These are phyloP conservation scores for Colletotrichum tanaceti DNA, from an alignment of 2,329 filamentous ascomycete genomes.

Conservation along the genomic window DNA sequence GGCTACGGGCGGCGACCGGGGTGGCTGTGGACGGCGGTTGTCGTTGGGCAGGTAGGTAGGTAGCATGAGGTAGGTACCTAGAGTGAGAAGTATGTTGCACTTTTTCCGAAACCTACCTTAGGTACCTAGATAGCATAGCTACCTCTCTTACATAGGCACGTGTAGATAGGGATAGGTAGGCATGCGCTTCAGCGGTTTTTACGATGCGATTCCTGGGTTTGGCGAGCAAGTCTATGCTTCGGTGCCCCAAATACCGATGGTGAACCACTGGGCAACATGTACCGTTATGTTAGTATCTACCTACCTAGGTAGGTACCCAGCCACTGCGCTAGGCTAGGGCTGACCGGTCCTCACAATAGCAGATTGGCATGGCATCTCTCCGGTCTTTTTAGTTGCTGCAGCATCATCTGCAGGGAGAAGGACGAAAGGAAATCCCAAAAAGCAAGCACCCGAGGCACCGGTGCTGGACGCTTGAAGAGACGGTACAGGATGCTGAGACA, in stretches of 20 bases:
- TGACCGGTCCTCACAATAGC: not conserved
- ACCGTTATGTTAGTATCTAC: not conserved
- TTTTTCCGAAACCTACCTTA: constrained; percentile 5
- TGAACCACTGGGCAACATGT: too few relatives aligned
- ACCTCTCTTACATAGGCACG: not conserved
- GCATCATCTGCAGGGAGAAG: constrained; percentile 29
- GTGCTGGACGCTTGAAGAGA: not conserved
- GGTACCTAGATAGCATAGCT: too few relatives aligned
- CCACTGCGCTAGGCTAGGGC: constrained; percentile 16
- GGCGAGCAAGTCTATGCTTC: constrained; percentile 3
- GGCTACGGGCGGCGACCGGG: constrained; percentile 3
- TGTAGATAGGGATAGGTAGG: too few relatives aligned
- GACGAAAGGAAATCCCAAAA: constrained; percentile 2
- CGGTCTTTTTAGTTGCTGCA: not conserved
- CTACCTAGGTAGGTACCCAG: not conserved
- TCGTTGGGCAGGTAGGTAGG: too few relatives aligned
- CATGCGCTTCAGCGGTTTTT: constrained; percentile 24
- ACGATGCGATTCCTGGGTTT: constrained; percentile 1
- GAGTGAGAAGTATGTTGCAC: constrained; percentile 21
- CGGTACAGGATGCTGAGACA: not conserved
- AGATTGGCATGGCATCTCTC: not conserved
- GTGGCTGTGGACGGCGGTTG: constrained; percentile 16
- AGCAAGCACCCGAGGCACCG: constrained; percentile 29
- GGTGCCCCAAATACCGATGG: constrained; percentile 6
- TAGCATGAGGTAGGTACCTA: too few relatives aligned